Conservation (phyloP, 352 stramenopile species). For the Elongisporangium prolatum region DNA sequence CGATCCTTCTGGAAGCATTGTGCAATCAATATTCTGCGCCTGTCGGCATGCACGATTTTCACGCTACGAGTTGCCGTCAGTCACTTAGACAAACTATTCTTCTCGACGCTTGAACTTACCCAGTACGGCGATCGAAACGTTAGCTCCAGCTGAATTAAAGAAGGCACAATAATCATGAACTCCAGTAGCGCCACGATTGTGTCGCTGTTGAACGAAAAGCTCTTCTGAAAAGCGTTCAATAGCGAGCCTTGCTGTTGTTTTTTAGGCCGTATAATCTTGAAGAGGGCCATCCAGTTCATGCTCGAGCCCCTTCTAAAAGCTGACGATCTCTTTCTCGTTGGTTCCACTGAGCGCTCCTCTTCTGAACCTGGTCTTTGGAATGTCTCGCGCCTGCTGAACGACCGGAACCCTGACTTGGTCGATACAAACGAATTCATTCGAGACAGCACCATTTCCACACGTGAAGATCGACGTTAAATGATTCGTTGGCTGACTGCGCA, state of each 20-base stretch:
- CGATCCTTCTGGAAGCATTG: constrained; percentile 22
- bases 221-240: constrained; percentile 35
- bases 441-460: neutral
- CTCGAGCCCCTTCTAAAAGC: neutral
- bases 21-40: neutral
- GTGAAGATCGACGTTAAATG: neutral
- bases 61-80: neutral
- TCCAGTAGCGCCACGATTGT: constrained; percentile 30
- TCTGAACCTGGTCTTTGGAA: neutral
- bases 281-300: constrained; percentile 13
- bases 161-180: constrained; percentile 36
- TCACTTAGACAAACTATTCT: neutral
- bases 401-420: neutral
- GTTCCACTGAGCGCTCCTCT: neutral
- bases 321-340: neutral
- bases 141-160: constrained; percentile 33
- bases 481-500: neutral
- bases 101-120: constrained; percentile 21
- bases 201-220: constrained; percentile 31
- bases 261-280: constrained; percentile 3
- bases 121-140: constrained; percentile 30
- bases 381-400: neutral
- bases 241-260: constrained; percentile 16
- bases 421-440: neutral
- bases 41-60: neutral